Evolutionary conservation across 2,329 filamentous ascomycete species (phyloP), one percentile per base, ranked within the genome.

Genomic region (Penicillium sp.): DNA sequence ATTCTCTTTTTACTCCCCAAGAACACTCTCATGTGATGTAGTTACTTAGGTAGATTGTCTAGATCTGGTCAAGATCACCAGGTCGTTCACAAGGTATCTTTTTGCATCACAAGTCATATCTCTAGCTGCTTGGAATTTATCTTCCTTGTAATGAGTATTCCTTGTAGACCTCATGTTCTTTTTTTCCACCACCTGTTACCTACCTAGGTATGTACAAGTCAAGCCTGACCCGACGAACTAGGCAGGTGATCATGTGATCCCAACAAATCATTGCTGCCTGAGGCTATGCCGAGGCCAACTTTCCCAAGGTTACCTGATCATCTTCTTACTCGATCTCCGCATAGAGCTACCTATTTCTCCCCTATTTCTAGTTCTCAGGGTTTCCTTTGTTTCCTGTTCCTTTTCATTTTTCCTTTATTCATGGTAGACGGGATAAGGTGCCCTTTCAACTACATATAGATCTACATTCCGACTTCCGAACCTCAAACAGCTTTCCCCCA

Each of bases 211-310:
- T 29, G 26, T 29, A 22, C 11, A 42, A 42, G 2, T 45, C 42
- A 13, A 43, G 14, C 11, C 22, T 22, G 18, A 35, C 31, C 32
- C 3, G n/a, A 40, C 26, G 3, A 26, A 34, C 1, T 16, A 29
- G 55, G 53, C 38, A 63, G 11, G 42, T 47, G 40, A 55, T 64
- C 62, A 63, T 48, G 63, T 65, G 63, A 64, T 14, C 53, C 60
- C 61, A 62, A 63, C 53, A 46, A 35, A 50, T 58, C 14, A 37
- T 55, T 14, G 43, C 29, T 61, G 63, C 63, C 63, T 65, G 24
- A 64, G 63, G 61, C 56, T 13, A 18, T 10, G 18, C 60, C 53
- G 58, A 57, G 61, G 58, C 59, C 60, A 50, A 43, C 26, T 59
- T 54, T 26, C 24, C 24, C 29, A 29, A 10, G 29, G 29, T 9